Evolutionary conservation across 139 green algal species (phyloP).

Genomic region (Micromonas pusilla): DNA sequence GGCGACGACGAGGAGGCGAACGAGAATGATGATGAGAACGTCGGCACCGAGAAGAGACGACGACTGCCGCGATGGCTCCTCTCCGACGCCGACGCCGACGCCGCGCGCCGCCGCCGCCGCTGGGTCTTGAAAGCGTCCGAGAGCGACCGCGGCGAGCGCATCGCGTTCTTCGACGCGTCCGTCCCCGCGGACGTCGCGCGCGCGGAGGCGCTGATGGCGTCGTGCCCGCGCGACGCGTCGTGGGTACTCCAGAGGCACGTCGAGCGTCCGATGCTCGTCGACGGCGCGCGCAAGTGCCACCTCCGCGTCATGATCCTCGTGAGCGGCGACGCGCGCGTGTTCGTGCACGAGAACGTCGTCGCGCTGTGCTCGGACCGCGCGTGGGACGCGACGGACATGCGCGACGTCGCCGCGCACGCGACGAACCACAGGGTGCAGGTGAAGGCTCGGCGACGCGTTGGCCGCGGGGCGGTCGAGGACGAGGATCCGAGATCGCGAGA

Average conservation of each 20-base stretch:
- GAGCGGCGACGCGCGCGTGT: constrained; percentile 2
- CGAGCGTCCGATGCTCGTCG: constrained; percentile 12
- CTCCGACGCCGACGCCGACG: no score
- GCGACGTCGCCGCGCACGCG: not conserved
- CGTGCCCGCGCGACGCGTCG: not conserved
- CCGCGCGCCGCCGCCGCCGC: no score
- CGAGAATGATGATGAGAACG: no score
- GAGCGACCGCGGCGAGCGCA: not conserved
- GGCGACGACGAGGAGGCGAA: not conserved
- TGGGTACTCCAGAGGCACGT: constrained; percentile 29
- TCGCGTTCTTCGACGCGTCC: not conserved
- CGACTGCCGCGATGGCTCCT: no score
- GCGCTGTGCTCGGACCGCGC: not conserved
- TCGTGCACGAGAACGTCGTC: constrained; percentile 14
- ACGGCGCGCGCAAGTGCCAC: constrained; percentile 17
- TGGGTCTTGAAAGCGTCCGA: not conserved
- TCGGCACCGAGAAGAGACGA: no score
- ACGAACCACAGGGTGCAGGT: constrained; percentile 20
- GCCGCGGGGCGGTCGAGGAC: no score
- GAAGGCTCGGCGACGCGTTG: not conserved
- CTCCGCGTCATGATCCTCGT: constrained; percentile 7
- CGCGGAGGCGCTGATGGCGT: not conserved
- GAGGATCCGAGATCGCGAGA: no score
- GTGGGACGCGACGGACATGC: not conserved
- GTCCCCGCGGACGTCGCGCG: not conserved